Evolutionary conservation across 2,329 filamentous ascomycete genomes (phyloP).

Genomic region (Tolypocladium endophyticum): DNA sequence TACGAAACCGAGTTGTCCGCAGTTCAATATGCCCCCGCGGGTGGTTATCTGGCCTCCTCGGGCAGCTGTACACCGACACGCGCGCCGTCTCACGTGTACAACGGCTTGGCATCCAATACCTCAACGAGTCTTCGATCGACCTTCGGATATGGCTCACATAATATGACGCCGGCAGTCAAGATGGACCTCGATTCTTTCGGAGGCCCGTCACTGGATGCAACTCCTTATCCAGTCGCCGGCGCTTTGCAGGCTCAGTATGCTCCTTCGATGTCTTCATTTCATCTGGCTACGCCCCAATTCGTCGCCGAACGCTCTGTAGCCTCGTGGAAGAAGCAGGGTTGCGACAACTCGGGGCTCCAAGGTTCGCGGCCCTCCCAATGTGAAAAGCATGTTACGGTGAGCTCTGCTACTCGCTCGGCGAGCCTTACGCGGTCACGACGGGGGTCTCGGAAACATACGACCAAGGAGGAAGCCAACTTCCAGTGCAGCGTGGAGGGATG

Average conservation of each 20-base stretch:
- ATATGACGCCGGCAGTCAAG: not conserved
- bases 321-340: not conserved
- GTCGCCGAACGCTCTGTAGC: not conserved
- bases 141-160: not conserved
- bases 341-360: not conserved
- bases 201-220: not conserved
- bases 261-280: not conserved
- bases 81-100: not conserved
- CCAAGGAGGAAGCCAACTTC: slow-evolving; percentile 60
- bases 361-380: not conserved
- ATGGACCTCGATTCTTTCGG: not conserved
- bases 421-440: not conserved
- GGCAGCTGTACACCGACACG: not conserved
- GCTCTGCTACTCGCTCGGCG: not conserved
- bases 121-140: not conserved
- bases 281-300: not conserved
- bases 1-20: not conserved
- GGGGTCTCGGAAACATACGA: slow-evolving; percentile 42
- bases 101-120: not conserved
- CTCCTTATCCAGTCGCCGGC: not conserved
- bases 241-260: not conserved
- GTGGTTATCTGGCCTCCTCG: not conserved
- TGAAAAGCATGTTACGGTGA: not conserved
- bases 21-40: not conserved
- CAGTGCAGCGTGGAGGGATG: slow-evolving; percentile 60